Conservation (phyloP, 2,329 filamentous ascomycete species). For the Fusarium tricinctum region DNA sequence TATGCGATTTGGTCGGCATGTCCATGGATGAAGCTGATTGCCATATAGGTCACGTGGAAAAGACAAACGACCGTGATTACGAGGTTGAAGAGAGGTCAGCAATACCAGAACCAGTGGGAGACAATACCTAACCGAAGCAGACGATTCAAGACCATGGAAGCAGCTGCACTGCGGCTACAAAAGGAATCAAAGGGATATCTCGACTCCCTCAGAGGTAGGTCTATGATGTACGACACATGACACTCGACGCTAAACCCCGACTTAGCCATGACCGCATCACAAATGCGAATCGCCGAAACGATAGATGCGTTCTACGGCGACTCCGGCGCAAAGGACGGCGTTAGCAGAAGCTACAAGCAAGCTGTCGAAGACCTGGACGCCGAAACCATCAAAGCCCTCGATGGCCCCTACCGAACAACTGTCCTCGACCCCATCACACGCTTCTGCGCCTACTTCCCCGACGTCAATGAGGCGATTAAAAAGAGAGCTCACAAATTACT, state of each 20-base stretch:
- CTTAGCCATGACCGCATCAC: constrained; percentile 97
- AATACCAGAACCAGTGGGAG: constrained; percentile 6
- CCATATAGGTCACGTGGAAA: constrained; percentile 87
- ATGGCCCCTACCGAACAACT: constrained; percentile 94
- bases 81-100: constrained; percentile 91
- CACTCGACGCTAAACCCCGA: constrained; percentile 29
- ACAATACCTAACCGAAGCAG: constrained; percentile 61
- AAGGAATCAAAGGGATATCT: constrained; percentile 99
- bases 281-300: constrained; percentile 99
- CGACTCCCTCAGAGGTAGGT: constrained; percentile 87
- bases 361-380: constrained; percentile 97
- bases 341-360: constrained; percentile 97
- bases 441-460: constrained; percentile 98
- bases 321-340: constrained; percentile 92
- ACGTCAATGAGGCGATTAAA: constrained; percentile 99
- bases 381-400: constrained; percentile 97
- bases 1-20: constrained; percentile 55
- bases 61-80: constrained; percentile 98
- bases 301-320: constrained; percentile 99
- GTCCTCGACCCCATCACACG: constrained; percentile 95
- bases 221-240: background rate
- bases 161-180: constrained; percentile 89
- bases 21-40: constrained; percentile 24
- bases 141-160: constrained; percentile 97
- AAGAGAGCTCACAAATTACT: constrained; percentile 98